Evolutionary conservation across 306 rosid species (phyloP), one percentile per base, ranked within the genome.

Genomic region (Castanopsis chinensis): DNA sequence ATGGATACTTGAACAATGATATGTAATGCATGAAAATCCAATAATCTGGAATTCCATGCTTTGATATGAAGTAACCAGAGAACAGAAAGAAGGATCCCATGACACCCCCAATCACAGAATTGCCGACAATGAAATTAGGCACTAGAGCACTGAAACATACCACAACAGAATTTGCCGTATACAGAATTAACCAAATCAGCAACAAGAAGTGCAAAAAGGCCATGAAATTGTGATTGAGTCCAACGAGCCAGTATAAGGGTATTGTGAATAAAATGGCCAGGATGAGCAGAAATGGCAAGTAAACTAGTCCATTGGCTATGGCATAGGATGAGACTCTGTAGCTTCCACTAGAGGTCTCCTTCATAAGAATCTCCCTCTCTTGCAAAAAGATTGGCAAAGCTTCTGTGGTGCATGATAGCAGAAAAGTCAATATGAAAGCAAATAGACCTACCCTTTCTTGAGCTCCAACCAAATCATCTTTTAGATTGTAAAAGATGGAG

Each of bases 1-100:
- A 92, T 19, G 99, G 99, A 77, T 95, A 92, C 91, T 95, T 95
- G 55, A 95, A 95, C 79, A 95, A 77, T 19, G 99, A 95, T 51
- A 95, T 76, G 70, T 86, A 91, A 79, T 95, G 98, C 98, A 95
- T 92, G 89, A 92, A 91, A 64, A 91, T 88, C 99, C 99, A 92
- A 72, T 93, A 92, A 13, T 75, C 72, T 5, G 98, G 99, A 58
- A 92, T 95, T 49, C 78, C 97, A 0, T 85, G 69, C 69, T 90
- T 85, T 37, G 99, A 88, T 60, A 95, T 95, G 94, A 95, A 95
- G 85, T 95, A 95, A 33, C 99, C 99, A 13, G 97, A 92, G 87
- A 92, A 95, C 75, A 92, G 86, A 80, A 95, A 95, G 90, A 91
- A 95, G 17, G 99, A 92, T 2, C 99, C 99, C 84, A 91, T 92